These are phyloP conservation scores for Pseudopithomyces maydicus DNA, from an alignment of 2,329 filamentous ascomycete species.

Conservation along the genomic window DNA sequence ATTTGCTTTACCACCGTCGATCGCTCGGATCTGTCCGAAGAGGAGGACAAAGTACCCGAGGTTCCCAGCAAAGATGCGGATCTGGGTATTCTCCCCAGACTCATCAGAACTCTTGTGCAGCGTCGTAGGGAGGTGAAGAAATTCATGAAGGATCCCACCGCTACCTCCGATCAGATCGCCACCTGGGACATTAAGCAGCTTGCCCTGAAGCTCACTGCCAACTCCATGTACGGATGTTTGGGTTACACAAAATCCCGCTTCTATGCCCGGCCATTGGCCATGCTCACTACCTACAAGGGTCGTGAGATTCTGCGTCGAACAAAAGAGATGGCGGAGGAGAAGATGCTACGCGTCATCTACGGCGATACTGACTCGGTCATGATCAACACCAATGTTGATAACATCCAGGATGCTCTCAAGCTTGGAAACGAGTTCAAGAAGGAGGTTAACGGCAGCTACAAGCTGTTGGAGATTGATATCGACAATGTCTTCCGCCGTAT, in stretches of 20 bases:
- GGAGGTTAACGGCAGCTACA: slow-evolving; percentile 92
- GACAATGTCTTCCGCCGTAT: slow-evolving; percentile 96
- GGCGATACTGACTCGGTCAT: slow-evolving; percentile 99
- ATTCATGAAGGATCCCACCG: slow-evolving; percentile 92
- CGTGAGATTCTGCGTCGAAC: slow-evolving; percentile 96
- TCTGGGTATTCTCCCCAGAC: slow-evolving; percentile 83
- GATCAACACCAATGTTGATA: slow-evolving; percentile 99
- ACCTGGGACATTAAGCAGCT: slow-evolving; percentile 99
- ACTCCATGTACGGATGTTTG: slow-evolving; percentile 99
- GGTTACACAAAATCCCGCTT: slow-evolving; percentile 97
- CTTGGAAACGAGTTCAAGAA: slow-evolving; percentile 95
- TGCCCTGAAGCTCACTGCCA: slow-evolving; percentile 94
- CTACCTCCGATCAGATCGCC: slow-evolving; percentile 82
- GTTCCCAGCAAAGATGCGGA: slow-evolving; percentile 75
- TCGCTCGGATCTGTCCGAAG: slow-evolving; percentile 70
- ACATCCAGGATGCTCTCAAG: slow-evolving; percentile 84
- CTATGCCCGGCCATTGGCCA: slow-evolving; percentile 91
- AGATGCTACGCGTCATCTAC: slow-evolving; percentile 92
- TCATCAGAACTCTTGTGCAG: slow-evolving; percentile 90
- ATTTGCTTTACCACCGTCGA: slow-evolving; percentile 99
- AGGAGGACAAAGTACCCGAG: slow-evolving; percentile 87
- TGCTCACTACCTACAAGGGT: slow-evolving; percentile 95
- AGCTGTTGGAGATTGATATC: slow-evolving; percentile 93
- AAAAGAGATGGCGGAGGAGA: slow-evolving; percentile 91
- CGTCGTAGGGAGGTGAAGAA: slow-evolving; percentile 91